These are phyloP conservation scores for Coniochaeta hoffmannii DNA, from an alignment of 2,329 filamentous ascomycete species.

Conservation along the genomic window DNA sequence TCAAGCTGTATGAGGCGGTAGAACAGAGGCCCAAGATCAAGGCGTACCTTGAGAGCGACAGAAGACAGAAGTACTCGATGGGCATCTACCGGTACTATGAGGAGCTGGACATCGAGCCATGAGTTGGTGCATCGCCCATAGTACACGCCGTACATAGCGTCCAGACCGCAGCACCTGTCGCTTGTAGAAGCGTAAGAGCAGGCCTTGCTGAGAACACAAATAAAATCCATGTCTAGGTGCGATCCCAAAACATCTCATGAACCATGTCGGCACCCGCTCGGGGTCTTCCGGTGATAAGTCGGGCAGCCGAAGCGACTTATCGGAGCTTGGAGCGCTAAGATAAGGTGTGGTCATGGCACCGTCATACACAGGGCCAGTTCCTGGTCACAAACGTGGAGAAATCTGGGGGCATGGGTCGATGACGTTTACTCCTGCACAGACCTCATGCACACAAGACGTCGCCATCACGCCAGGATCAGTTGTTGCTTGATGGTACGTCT, in stretches of 20 bases:
- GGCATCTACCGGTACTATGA: slow-evolving; percentile 68
- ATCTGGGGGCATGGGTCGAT: not conserved
- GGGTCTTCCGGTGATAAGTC: not conserved
- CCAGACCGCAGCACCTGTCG: too few species aligned
- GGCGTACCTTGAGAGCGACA: slow-evolving; percentile 59
- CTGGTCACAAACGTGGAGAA: not conserved
- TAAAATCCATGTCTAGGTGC: too few species aligned
- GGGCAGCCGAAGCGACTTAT: not conserved
- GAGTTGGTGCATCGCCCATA: not conserved
- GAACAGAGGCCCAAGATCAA: slow-evolving; percentile 57
- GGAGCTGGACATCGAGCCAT: slow-evolving; percentile 53
- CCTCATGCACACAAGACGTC: too few species aligned
- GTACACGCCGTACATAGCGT: too few species aligned
- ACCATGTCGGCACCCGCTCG: not conserved
- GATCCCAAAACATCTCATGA: too few species aligned
- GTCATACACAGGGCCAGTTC: too few species aligned
- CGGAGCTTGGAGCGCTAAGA: not conserved
- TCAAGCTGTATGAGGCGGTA: slow-evolving; percentile 57
- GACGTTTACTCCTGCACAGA: too few species aligned
- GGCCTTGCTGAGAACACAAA: too few species aligned
- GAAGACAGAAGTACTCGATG: slow-evolving; percentile 51
- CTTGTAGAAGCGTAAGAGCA: too few species aligned
- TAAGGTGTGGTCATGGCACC: too few species aligned
- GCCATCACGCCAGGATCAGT: not conserved
- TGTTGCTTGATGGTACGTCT: not conserved